phyloP scores from a whole-genome alignment of 495 filamentous ascomycete genomes.

The Neurospora pannonica region DNA sequence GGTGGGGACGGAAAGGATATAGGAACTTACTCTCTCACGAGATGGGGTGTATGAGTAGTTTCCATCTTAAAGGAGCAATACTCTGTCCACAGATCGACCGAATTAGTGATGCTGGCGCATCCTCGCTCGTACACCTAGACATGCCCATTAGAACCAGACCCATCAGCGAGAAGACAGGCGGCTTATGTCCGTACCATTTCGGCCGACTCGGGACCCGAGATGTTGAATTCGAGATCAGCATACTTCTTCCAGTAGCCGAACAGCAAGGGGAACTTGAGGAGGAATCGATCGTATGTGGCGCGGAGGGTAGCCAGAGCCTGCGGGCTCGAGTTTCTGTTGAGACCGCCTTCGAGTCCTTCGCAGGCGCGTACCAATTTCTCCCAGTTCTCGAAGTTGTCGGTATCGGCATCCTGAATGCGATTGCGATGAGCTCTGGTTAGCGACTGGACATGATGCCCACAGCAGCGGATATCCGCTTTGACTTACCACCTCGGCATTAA shows the following conservation, averaged over 20 bases:
- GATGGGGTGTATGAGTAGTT: constrained; percentile 84
- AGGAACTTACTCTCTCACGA: constrained; percentile 98
- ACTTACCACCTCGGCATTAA: constrained; percentile 70
- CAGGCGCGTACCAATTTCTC: constrained; percentile 80
- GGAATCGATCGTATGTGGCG: constrained; percentile 80
- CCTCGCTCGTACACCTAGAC: constrained; percentile 86
- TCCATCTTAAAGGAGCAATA: constrained; percentile 98
- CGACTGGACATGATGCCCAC: background rate
- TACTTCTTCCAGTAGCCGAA: constrained; percentile 99
- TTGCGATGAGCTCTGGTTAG: background rate
- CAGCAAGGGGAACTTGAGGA: constrained; percentile 88
- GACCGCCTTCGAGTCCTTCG: constrained; percentile 79
- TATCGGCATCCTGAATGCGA: constrained; percentile 50
- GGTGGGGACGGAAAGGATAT: constrained; percentile 58
- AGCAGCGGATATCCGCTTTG: background rate
- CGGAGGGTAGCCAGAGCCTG: constrained; percentile 81
- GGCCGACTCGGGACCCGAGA: constrained; percentile 91
- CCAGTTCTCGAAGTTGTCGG: constrained; percentile 92
- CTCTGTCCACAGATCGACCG: constrained; percentile 92
- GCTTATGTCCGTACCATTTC: constrained; percentile 65
- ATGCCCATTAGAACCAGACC: constrained; percentile 8
- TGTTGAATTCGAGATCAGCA: constrained; percentile 93
- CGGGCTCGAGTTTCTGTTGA: constrained; percentile 93
- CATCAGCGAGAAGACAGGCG: background rate
- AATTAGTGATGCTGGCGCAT: constrained; percentile 83